A percentile compares a stretch with the other conserved stretches of the same genome.
phyloP scores from a whole-genome alignment of 768 basidiomycete species.

The Russula ochroleuca region DNA sequence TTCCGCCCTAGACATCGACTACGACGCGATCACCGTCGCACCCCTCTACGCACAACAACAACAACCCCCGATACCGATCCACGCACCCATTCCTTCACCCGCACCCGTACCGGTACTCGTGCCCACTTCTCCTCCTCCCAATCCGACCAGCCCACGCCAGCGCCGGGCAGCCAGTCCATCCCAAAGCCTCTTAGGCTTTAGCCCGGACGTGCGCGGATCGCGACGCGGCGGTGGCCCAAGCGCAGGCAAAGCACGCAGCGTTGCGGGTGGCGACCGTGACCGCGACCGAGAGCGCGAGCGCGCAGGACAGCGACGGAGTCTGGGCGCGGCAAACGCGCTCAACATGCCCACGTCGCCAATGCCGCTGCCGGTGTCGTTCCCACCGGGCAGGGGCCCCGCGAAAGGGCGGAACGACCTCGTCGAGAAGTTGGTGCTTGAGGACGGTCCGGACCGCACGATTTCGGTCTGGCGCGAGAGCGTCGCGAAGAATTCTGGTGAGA shows the following conservation, averaged over 20 bases:
- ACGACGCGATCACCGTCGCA: conserved; percentile 24
- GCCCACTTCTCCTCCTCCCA: conserved; percentile 5
- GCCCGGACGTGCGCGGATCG: conserved; percentile 2
- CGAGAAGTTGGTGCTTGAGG: conserved; percentile 35
- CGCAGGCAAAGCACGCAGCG: conserved; percentile 25
- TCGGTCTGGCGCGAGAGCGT: conserved; percentile 38
- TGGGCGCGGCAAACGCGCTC: conserved; percentile 12
- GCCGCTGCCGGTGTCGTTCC: not conserved
- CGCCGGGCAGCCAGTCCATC: conserved; percentile 21
- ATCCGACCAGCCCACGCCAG: conserved; percentile 3
- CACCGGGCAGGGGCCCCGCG: conserved; percentile 20
- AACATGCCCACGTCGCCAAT: not conserved
- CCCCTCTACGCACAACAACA: not conserved
- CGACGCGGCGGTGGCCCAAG: conserved; percentile 1
- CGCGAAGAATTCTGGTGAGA: conserved; percentile 30
- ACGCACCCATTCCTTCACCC: conserved; percentile 5
- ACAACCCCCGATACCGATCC: not conserved
- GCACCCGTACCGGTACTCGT: not conserved
- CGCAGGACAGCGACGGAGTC: conserved; percentile 7
- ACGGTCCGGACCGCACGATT: conserved; percentile 37
- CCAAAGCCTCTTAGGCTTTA: conserved; percentile 13
- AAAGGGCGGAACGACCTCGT: conserved; percentile 33
- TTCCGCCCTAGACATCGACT: conserved; percentile 25
- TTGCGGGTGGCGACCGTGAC: conserved; percentile 16
- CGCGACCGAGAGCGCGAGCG: not conserved